Percentiles rank a stretch among this genome's conserved stretches.
phyloP scores from a whole-genome alignment of 208 protist genomes.

The Entamoeba moshkovskii region DNA sequence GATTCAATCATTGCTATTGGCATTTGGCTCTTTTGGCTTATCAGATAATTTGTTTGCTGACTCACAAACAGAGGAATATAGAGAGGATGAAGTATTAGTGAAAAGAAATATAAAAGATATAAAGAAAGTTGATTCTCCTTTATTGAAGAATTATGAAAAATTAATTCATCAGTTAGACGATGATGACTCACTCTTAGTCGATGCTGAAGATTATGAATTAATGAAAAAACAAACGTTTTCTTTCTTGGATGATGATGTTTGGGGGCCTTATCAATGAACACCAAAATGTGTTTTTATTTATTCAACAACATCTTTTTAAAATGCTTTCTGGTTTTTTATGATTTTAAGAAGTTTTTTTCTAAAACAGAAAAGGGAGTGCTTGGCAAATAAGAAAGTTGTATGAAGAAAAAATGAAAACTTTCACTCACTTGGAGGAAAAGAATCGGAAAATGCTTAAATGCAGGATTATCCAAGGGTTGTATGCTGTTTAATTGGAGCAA shows the following conservation, averaged over 20 bases:
- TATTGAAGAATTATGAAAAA: not conserved
- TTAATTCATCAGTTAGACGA: not conserved
- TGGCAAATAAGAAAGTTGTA: too few species aligned
- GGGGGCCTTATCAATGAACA: not conserved
- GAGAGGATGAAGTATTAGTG: not conserved
- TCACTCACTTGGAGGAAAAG: too few species aligned
- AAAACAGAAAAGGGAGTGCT: too few species aligned
- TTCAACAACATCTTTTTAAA: not conserved
- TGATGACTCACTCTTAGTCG: not conserved
- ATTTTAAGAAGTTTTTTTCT: too few species aligned
- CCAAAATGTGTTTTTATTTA: not conserved
- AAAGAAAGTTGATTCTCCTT: not conserved
- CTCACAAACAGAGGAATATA: not conserved
- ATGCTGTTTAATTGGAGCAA: too few species aligned
- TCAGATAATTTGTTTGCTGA: not conserved
- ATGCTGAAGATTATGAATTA: not conserved
- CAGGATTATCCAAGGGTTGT: too few species aligned
- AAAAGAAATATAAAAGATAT: not conserved
- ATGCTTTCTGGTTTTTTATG: too few species aligned
- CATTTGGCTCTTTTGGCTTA: not conserved
- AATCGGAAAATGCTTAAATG: too few species aligned
- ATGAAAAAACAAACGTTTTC: not conserved
- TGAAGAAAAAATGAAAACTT: too few species aligned
- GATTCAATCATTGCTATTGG: not conserved
- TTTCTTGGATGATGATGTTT: not conserved